Evolutionary conservation across 2,329 filamentous ascomycete species (phyloP).

Genomic region (Ceratocystis papillata): DNA sequence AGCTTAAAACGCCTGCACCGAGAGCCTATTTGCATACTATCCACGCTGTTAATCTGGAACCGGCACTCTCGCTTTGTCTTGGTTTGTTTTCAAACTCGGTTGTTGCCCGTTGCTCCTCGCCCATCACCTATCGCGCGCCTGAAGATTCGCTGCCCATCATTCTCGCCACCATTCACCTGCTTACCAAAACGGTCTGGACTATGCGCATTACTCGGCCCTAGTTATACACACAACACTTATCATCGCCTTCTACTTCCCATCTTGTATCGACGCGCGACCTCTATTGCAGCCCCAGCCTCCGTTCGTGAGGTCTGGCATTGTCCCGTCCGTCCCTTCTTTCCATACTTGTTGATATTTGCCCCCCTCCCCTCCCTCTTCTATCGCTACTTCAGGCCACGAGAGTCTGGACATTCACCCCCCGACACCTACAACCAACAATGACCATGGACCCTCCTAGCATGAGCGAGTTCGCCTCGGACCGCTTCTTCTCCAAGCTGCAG

Average conservation of each 20-base stretch:
- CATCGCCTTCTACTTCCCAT: background rate
- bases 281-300: conserved; percentile 12
- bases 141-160: background rate
- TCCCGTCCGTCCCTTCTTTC: conserved; percentile 26
- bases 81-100: no score
- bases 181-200: background rate
- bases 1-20: no score
- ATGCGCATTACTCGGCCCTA: conserved; percentile 3
- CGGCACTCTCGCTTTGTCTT: no score
- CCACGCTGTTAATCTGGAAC: no score
- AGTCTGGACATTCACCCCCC: conserved; percentile 16
- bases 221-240: background rate
- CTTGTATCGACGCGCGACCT: background rate
- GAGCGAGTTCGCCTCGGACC: conserved; percentile 56
- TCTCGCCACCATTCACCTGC: background rate
- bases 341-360: conserved; percentile 22
- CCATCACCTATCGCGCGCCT: background rate
- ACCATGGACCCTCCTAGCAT: conserved; percentile 52
- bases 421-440: background rate
- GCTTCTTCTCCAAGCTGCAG: conserved; percentile 52
- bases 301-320: conserved; percentile 22
- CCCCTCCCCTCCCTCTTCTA: conserved; percentile 27
- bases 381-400: conserved; percentile 19
- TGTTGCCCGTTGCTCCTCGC: background rate
- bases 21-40: no score